These are phyloP conservation scores for Apiospora aurea DNA, from an alignment of 2,329 filamentous ascomycete genomes.

Conservation along the genomic window DNA sequence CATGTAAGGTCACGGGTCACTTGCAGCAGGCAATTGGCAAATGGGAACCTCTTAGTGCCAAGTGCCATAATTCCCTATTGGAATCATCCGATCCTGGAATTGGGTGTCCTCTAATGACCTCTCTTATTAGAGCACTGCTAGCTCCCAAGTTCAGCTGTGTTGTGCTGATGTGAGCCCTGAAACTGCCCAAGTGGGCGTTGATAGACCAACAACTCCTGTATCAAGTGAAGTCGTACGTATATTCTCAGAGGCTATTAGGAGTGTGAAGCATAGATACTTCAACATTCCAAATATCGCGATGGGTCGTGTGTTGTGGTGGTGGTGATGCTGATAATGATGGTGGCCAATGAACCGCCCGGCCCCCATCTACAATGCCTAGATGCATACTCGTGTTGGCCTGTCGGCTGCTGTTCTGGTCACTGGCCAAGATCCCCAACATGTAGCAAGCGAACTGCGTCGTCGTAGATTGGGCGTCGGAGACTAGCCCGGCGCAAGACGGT, in stretches of 20 bases:
- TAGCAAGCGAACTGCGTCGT: neutral
- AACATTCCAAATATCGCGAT: neutral
- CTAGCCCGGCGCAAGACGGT: neutral
- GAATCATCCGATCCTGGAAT: neutral
- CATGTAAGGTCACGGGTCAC: neutral
- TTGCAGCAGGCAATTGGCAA: neutral
- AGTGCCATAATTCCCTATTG: neutral
- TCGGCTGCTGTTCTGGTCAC: neutral
- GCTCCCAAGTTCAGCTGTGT: neutral
- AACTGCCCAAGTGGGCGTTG: neutral
- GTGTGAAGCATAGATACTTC: neutral
- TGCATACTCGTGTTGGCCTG: neutral
- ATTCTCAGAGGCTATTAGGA: neutral
- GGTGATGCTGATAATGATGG: neutral
- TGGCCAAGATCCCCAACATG: neutral
- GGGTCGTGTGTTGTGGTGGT: neutral
- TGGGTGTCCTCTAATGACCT: neutral
- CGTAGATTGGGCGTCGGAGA: neutral
- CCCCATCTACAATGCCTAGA: no score
- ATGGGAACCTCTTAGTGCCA: neutral
- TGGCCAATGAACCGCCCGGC: neutral
- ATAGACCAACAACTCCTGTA: neutral
- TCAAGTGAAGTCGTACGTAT: neutral
- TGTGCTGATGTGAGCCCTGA: slow-evolving; percentile 18
- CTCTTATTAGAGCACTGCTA: neutral